Percentiles rank a stretch among this genome's conserved stretches.
These are phyloP conservation scores for Tuber brumale DNA, from an alignment of 495 filamentous ascomycete genomes.

Conservation along the genomic window DNA sequence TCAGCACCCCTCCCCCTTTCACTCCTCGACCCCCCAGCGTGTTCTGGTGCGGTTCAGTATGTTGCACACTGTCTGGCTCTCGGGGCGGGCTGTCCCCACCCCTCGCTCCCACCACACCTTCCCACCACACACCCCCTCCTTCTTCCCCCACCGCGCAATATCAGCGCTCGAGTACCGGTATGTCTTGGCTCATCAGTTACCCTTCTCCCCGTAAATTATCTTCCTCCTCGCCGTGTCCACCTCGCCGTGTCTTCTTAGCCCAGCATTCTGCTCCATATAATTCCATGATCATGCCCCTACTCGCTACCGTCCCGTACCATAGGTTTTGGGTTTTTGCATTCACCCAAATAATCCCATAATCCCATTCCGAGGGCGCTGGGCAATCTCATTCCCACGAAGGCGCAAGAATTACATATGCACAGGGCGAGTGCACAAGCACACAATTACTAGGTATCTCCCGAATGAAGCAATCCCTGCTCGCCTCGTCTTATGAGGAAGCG, in stretches of 20 bases:
- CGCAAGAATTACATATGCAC: conserved; percentile 3
- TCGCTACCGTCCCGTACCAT: not conserved
- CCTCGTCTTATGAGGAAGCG: conserved; percentile 23
- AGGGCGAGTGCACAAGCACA: not conserved
- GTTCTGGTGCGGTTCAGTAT: conserved; percentile 17
- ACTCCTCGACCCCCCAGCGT: conserved; percentile 10
- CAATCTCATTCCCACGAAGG: not conserved
- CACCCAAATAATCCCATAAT: not conserved
- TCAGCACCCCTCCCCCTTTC: conserved; percentile 4
- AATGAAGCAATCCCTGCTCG: conserved; percentile 25
- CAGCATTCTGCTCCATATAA: not conserved
- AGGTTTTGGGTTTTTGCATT: not conserved
- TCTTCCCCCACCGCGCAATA: not conserved
- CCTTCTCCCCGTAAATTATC: not conserved
- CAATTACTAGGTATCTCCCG: not conserved
- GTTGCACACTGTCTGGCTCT: conserved; percentile 20
- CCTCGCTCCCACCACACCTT: conserved; percentile 17
- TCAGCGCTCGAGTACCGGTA: no score
- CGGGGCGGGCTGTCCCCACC: conserved; percentile 18
- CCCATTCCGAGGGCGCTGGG: not conserved
- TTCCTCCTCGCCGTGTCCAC: not conserved
- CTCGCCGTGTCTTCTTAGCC: not conserved
- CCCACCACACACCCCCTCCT: not conserved
- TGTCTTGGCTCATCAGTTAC: not conserved
- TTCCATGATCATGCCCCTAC: not conserved